Evolutionary conservation across 2,329 filamentous ascomycete genomes (phyloP), one percentile per base, ranked within the genome.

Genomic region (Venturia nashicola): DNA sequence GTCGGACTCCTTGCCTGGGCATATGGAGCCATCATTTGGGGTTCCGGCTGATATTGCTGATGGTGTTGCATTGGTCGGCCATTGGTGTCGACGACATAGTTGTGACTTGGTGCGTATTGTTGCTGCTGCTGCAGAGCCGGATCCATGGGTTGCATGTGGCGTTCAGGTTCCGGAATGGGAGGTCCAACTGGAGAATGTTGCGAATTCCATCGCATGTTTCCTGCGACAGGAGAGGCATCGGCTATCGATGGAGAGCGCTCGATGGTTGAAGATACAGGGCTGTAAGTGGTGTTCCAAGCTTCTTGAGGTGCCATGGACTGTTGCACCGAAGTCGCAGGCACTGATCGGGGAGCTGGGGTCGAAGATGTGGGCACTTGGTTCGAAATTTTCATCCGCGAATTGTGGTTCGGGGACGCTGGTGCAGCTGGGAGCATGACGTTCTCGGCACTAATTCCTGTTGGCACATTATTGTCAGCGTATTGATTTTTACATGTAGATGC

Each of bases 81-180:
- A 63, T 72, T 76, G 64, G 70, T 70, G 62, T 76, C 74, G 68
- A 76, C 66, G 18, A 71, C 68, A 65, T 76, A 76, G 11, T 42
- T 60, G 57, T 67, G 66, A 59, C 57, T 63, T 51, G 66, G 63
- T 16, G 62, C 59, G 20, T 57, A 57, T 57, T 36, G 51, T 36
- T 57, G 46, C 61, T 65, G 63, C 36, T 48, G 66, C 32, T 61
- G 62, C 44, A 65, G 61, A 6, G 59, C 42, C 5, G 48, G 61
- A n/a, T 63, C 61, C 32, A 63, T 48, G 11, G 36, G 23, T 8
- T 73, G 74, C 70, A 76, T 72, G 59, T 74, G 70, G 64, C 74
- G 71, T 32, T 71, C 67, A 23, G 64, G 61, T 59, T 65, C 61
- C 39, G 48, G 67, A 20, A 60, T 44, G 23, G 43, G 18, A 16